Evolutionary conservation across 1,139 yeast species (phyloP).

Genomic region (Taphrina communis): DNA sequence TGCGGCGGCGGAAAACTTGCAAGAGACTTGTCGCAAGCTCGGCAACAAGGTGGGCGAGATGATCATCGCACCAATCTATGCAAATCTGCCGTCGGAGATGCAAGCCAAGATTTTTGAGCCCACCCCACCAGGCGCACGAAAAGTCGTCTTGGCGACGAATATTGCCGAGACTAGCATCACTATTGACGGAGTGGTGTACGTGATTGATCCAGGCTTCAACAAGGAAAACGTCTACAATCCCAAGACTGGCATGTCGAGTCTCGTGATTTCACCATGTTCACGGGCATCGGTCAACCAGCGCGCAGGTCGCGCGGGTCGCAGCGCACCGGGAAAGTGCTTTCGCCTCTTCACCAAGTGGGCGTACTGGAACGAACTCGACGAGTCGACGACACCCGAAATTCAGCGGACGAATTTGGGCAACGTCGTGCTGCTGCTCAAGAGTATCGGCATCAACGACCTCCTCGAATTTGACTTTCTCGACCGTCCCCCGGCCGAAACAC

Average conservation of each 20-base stretch:
- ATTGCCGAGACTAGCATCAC: conserved; percentile 84
- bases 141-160: conserved; percentile 77
- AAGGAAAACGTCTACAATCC: conserved; percentile 79
- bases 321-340: conserved; percentile 83
- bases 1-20: conserved; percentile 70
- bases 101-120: conserved; percentile 76
- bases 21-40: conserved; percentile 67
- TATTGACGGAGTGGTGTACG: conserved; percentile 77
- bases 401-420: conserved; percentile 86
- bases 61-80: conserved; percentile 83
- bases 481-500: conserved; percentile 72
- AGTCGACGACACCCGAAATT: conserved; percentile 87
- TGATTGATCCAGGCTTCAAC: conserved; percentile 81
- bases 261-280: conserved; percentile 74
- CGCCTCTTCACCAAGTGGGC: conserved; percentile 75
- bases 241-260: conserved; percentile 75
- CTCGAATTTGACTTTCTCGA: conserved; percentile 88
- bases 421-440: conserved; percentile 86
- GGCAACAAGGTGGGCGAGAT: conserved; percentile 68
- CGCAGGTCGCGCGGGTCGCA: conserved; percentile 85
- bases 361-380: conserved; percentile 74
- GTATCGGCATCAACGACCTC: conserved; percentile 82
- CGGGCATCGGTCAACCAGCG: conserved; percentile 85
- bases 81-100: conserved; percentile 76
- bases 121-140: conserved; percentile 71